Conservation (phyloP, 768 basidiomycete species). For the Trametes meyenii region DNA sequence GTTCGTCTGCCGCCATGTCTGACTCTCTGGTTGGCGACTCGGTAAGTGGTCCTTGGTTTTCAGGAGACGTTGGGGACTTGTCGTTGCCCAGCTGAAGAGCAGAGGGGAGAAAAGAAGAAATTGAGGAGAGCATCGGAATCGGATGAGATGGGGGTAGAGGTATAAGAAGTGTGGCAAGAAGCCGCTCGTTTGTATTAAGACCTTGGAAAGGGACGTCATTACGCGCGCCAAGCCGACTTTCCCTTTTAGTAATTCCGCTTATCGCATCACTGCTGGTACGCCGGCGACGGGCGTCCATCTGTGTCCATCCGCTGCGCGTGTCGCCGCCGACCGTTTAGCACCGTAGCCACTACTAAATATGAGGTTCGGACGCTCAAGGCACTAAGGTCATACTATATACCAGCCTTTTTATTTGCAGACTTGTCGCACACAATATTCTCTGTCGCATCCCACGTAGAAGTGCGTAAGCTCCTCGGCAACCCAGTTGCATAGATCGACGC, state of each 20-base stretch:
- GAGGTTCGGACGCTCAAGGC: too few relatives aligned
- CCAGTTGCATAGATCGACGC: too few relatives aligned
- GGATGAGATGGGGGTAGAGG: constrained; percentile 20
- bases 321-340: too few relatives aligned
- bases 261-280: not conserved
- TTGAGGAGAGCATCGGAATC: constrained; percentile 28
- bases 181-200: constrained; percentile 11
- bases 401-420: too few relatives aligned
- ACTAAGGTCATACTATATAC: too few relatives aligned
- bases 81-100: constrained; percentile 24
- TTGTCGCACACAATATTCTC: too few relatives aligned
- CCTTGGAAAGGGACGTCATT: constrained; percentile 15
- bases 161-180: constrained; percentile 9
- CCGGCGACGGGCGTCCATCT: not conserved
- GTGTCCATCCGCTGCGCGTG: not conserved
- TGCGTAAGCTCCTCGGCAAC: too few relatives aligned
- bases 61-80: constrained; percentile 14
- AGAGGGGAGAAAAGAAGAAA: constrained; percentile 29
- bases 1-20: constrained; percentile 33
- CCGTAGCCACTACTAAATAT: too few relatives aligned
- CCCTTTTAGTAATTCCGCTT: not conserved
- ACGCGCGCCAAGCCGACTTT: constrained; percentile 9
- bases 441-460: too few relatives aligned
- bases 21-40: constrained; percentile 11
- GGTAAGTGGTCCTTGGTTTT: not conserved